These are phyloP conservation scores for Acrocalymma vagum DNA, from an alignment of 2,329 filamentous ascomycete genomes.

Conservation along the genomic window DNA sequence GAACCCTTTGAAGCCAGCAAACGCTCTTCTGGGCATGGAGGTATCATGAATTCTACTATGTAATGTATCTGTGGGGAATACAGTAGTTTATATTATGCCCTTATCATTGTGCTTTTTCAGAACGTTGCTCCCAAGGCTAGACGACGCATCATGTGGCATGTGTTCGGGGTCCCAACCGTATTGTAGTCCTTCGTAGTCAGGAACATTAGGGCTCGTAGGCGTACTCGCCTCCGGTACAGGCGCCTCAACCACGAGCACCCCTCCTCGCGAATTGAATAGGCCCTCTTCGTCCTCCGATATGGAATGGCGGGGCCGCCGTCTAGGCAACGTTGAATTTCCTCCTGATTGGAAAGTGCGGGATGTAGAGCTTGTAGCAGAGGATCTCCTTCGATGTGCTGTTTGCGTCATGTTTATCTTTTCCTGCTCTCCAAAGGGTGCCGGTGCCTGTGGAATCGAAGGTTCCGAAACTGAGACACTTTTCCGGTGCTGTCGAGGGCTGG, in stretches of 20 bases:
- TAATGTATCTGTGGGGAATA: too few relatives aligned
- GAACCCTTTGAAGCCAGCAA: too few relatives aligned
- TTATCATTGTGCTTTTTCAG: too few relatives aligned
- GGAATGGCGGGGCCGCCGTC: conserved; percentile 54
- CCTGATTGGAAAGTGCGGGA: not conserved
- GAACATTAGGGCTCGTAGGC: conserved; percentile 25
- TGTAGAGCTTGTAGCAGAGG: conserved; percentile 2
- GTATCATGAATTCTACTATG: too few relatives aligned
- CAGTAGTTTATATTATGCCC: too few relatives aligned
- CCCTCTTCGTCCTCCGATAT: conserved; percentile 54
- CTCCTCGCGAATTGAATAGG: conserved; percentile 27
- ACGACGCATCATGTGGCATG: too few relatives aligned
- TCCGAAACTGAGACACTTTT: conserved; percentile 1
- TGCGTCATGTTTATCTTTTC: conserved; percentile 4
- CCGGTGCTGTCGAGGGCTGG: conserved; percentile 6
- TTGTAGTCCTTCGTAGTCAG: conserved; percentile 1
- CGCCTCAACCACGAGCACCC: conserved; percentile 41
- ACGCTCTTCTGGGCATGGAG: too few relatives aligned
- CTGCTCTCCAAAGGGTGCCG: conserved; percentile 10
- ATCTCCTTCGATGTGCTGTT: not conserved
- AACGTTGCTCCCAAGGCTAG: too few relatives aligned
- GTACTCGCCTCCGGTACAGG: conserved; percentile 31
- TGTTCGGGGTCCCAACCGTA: too few relatives aligned
- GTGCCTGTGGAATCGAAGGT: conserved; percentile 20
- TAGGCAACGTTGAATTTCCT: conserved; percentile 15